Base-by-base conservation (phyloP, 371 early-diverging fungal genomes). In the Apophysomyces ossiformis region DNA sequence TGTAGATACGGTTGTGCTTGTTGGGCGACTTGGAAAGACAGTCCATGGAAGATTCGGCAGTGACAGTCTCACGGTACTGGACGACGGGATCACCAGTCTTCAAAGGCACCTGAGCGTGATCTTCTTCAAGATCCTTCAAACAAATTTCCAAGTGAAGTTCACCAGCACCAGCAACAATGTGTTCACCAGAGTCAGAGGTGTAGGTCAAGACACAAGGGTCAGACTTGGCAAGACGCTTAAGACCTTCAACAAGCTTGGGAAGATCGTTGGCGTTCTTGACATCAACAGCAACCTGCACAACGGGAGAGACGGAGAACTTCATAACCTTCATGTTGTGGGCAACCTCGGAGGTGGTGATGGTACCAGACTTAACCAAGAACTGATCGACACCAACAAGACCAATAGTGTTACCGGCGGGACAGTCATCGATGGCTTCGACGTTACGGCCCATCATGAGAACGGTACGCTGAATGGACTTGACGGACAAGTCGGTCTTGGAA, bases 1-100 rank as follows among this genome's bases (percentile, higher is more conserved):
- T 95, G 90, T 92, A 99, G 86, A 99, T 92, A 95, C 99, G 99
- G 93, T 99, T 99, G 92, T 99, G 99, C 92, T 99, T 99, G 96
- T 99, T 99, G 79, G 99, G 97, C 63, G 99, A 99, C 92, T 99
- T 99, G 85, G 98, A 94, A 76, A 99, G 83, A 68, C 92, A 91
- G 65, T 81, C 79, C 61, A 92, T 86, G 72, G 78, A 74, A 21
- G 97, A 96, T 82, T 94, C 95, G 67, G 90, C 86, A 70, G 86
- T 86, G 78, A 97, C 93, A 36, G 99, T 99, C 84, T 99, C 99
- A 86, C 97, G 91, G 92, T 98, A 99, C 68, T 90, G 92, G 72
- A 99, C 99, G 56, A 98, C 96, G 39, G 99, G 99, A 78, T 98
- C 95, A 76, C 96, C 96, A 65, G 82, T 88, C 77, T 91, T 90